phyloP scores from a whole-genome alignment of 208 protist genomes.

The Trichomonas tenax region DNA sequence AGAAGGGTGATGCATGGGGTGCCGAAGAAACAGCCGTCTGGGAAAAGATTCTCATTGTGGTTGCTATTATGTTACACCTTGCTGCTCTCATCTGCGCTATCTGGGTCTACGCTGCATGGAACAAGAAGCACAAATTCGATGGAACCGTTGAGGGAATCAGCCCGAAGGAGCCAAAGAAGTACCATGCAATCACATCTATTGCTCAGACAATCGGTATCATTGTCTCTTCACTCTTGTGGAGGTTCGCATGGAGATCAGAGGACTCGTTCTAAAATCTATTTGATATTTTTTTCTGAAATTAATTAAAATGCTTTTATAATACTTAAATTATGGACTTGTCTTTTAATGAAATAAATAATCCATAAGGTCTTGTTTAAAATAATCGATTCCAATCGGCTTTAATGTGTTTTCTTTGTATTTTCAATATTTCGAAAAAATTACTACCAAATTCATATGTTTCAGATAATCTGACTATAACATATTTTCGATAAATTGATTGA shows the following conservation, averaged over 20 bases:
- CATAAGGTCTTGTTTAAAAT: no score
- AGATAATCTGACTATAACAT: no score
- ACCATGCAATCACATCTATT: neutral
- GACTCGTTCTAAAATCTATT: neutral
- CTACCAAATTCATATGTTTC: no score
- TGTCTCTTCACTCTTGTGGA: neutral
- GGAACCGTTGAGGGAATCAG: neutral
- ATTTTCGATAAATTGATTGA: no score
- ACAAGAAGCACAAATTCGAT: neutral
- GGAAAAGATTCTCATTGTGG: neutral
- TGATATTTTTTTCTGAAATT: no score
- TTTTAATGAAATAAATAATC: no score
- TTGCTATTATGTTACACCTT: neutral
- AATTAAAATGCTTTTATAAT: no score
- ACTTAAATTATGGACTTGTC: no score
- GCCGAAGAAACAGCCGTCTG: neutral
- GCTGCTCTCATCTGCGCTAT: neutral
- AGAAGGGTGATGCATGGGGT: neutral
- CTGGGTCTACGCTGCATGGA: neutral
- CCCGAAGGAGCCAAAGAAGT: neutral
- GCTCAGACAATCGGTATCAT: neutral
- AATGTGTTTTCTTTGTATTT: no score
- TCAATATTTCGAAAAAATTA: no score
- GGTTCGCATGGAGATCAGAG: neutral
- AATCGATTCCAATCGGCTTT: no score